Evolutionary conservation across 495 filamentous ascomycete genomes (phyloP), one percentile per base, ranked within the genome.

Genomic region (Xanthoparmelia taractica): DNA sequence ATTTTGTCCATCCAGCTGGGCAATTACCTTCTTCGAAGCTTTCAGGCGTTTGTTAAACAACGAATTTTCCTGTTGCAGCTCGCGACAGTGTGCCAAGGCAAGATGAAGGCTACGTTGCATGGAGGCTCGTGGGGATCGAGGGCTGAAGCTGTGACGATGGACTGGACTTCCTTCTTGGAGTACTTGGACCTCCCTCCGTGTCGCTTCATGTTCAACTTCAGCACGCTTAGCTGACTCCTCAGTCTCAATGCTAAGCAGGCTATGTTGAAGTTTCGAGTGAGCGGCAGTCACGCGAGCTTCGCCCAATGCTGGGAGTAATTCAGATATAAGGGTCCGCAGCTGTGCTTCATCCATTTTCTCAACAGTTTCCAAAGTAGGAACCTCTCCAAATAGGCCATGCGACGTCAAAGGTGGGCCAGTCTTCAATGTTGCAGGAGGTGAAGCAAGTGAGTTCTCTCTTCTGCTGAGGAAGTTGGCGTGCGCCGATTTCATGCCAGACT

Each of bases 231-330:
- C 81, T 31, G 91, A 87, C 72, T 96, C 92, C 36, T 87, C 83
- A 48, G 88, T 93, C 69, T 95, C 90, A 58, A 97, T 89, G 57
- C 80, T 86, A 29, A 96, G 82, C 65, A 98, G 80, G 68, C 86
- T 91, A 70, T 94, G 90, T 71, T 97, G 93, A 56, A 98, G 76
- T 70, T 94, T 96, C 78, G 95, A 87, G 71, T 98, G 94, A 31
- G 95, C 86, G 1, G 89, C 87, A 54, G 88, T 87, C 79, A 90
- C 89, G 57, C 91, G 89, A 59, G 84, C 80, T 64, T 89, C 85
- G 56, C 81, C 76, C 10, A 85, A 73, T 10, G 81, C 74, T 13
- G 72, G 69, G 34, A 81, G 72, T 1, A 86, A 71, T 29, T 82
- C 80, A 37, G 77, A 75, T 41, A 83, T 80, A 58, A 93, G 82